Conservation (phyloP, 768 basidiomycete genomes). For the Phaeotremella skinneri region DNA sequence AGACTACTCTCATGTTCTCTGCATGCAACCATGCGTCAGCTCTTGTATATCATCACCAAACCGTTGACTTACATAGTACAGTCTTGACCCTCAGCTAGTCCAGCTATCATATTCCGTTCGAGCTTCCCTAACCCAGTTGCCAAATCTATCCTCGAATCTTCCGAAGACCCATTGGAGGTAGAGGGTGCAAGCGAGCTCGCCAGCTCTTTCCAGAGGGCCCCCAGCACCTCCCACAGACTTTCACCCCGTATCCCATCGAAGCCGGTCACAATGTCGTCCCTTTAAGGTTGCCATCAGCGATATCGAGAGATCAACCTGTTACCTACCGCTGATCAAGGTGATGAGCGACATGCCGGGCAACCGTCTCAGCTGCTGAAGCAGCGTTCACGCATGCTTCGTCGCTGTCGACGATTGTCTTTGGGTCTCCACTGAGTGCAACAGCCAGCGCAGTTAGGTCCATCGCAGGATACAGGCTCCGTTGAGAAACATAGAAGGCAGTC, state of each 20-base stretch:
- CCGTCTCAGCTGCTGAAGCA: constrained; percentile 16
- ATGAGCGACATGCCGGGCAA: constrained; percentile 28
- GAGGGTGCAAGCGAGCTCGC: constrained; percentile 14
- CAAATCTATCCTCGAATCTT: constrained; percentile 25
- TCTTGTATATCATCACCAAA: not conserved
- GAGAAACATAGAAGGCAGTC: not conserved
- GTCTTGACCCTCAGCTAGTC: constrained; percentile 67
- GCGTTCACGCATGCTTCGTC: constrained; percentile 21
- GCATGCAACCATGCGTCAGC: constrained; percentile 3
- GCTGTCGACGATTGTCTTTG: constrained; percentile 10
- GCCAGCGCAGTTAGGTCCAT: constrained; percentile 7
- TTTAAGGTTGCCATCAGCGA: not conserved
- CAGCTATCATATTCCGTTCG: constrained; percentile 80
- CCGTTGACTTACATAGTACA: constrained; percentile 65
- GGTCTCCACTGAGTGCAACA: not conserved
- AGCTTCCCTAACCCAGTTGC: constrained; percentile 62
- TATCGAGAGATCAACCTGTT: not conserved
- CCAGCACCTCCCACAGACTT: constrained; percentile 18
- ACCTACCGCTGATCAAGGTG: constrained; percentile 35
- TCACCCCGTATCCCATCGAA: not conserved
- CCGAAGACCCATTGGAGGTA: constrained; percentile 8
- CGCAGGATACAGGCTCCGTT: not conserved
- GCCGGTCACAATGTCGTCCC: constrained; percentile 1
- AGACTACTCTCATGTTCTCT: constrained; percentile 73
- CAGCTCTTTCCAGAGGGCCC: constrained; percentile 15